phyloP scores from a whole-genome alignment of 83 land plant genomes.

The Thuja plicata region DNA sequence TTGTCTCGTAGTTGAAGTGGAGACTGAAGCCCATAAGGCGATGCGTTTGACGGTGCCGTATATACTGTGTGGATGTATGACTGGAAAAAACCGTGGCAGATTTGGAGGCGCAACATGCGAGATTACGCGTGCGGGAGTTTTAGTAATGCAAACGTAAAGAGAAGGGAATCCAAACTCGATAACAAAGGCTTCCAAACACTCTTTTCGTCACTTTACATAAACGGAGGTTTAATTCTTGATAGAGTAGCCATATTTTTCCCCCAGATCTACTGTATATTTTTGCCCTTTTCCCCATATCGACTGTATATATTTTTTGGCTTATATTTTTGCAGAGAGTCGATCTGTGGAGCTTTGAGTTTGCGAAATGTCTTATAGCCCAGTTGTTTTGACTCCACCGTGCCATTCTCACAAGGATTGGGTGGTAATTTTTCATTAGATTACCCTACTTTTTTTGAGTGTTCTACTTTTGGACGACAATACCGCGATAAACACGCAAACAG shows the following conservation, averaged over 20 bases:
- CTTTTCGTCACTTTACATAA: constrained; percentile 64
- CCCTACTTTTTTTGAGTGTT: not conserved
- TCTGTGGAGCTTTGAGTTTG: constrained; percentile 6
- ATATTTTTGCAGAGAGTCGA: not conserved
- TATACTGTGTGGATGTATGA: too few species aligned
- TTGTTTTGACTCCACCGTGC: constrained; percentile 54
- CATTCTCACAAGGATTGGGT: constrained; percentile 61
- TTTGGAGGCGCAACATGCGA: constrained; percentile 21
- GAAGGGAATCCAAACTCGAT: constrained; percentile 34
- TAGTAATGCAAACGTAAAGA: constrained; percentile 59
- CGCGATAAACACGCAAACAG: not conserved
- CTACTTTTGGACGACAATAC: too few species aligned
- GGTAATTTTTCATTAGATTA: not conserved
- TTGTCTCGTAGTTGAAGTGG: constrained; percentile 36
- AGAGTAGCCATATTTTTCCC: constrained; percentile 65
- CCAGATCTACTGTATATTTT: constrained; percentile 30
- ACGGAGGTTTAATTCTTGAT: constrained; percentile 59
- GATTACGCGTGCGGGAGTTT: constrained; percentile 65
- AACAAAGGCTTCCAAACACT: constrained; percentile 51
- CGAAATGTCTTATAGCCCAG: constrained; percentile 51
- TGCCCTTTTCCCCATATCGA: constrained; percentile 2
- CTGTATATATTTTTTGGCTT: not conserved
- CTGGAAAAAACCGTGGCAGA: too few species aligned
- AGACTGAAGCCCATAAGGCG: constrained; percentile 44
- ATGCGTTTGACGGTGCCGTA: constrained; percentile 39